Evolutionary conservation across 805 yeast species (phyloP).

Genomic region (Lachancea thermotolerans): DNA sequence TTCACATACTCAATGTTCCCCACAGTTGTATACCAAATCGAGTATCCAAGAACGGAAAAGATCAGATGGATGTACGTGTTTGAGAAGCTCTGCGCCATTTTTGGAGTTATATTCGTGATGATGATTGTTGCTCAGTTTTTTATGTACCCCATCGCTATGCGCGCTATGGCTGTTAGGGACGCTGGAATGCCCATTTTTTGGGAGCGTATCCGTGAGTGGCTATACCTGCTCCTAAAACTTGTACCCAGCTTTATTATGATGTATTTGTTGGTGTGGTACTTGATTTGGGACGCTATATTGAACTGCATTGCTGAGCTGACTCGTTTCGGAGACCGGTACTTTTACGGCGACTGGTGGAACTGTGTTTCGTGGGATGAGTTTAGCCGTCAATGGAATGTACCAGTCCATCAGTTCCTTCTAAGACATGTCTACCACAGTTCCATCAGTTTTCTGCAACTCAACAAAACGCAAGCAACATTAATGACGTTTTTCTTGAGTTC

Average conservation of each 20-base stretch:
- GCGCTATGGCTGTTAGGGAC: constrained; percentile 48
- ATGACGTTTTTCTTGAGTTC: constrained; percentile 76
- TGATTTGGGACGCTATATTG: constrained; percentile 93
- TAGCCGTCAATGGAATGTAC: constrained; percentile 89
- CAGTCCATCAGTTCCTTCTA: constrained; percentile 82
- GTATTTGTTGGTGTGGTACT: constrained; percentile 72
- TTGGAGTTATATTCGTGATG: constrained; percentile 84
- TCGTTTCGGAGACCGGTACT: constrained; percentile 80
- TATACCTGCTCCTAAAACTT: constrained; percentile 51
- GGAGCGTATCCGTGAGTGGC: constrained; percentile 22
- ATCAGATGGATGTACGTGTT: constrained; percentile 65
- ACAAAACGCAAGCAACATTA: constrained; percentile 62
- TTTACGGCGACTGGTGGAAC: constrained; percentile 98
- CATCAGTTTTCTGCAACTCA: constrained; percentile 64
- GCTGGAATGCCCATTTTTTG: constrained; percentile 18
- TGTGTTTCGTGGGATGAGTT: constrained; percentile 90
- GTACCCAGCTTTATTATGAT: constrained; percentile 73
- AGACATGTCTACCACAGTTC: constrained; percentile 94
- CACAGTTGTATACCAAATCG: constrained; percentile 74
- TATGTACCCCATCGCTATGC: constrained; percentile 66
- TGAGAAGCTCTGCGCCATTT: constrained; percentile 68
- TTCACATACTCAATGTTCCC: constrained; percentile 85
- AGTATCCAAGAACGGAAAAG: constrained; percentile 66
- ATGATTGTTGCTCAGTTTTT: constrained; percentile 67
- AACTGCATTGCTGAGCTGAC: constrained; percentile 88